Conservation (phyloP, 768 basidiomycete genomes). For the Clitopilus passeckerianus region DNA sequence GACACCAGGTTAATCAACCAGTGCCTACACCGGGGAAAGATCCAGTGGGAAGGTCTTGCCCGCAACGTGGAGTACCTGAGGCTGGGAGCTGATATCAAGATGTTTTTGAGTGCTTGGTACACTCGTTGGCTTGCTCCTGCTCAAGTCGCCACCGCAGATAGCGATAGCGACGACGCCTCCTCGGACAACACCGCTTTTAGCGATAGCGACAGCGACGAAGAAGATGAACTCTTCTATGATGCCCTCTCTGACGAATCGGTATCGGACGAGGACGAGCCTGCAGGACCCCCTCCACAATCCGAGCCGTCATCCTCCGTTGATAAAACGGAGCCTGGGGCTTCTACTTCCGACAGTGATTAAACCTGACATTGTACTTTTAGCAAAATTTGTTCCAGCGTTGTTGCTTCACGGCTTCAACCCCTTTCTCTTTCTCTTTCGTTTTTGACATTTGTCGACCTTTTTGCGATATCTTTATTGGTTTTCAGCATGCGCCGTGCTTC, state of each 20-base stretch:
- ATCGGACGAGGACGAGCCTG: conserved; percentile 32
- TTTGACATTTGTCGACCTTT: background rate
- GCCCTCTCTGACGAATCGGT: conserved; percentile 22
- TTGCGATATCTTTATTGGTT: background rate
- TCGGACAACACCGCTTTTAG: conserved; percentile 24
- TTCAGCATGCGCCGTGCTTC: background rate
- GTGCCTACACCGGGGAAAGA: conserved; percentile 55
- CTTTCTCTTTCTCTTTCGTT: background rate
- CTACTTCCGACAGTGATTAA: conserved; percentile 3
- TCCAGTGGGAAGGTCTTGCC: conserved; percentile 84
- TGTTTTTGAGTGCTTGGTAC: conserved; percentile 76
- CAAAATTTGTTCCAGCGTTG: background rate
- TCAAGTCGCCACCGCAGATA: conserved; percentile 21
- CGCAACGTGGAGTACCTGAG: conserved; percentile 89
- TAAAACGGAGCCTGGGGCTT: background rate
- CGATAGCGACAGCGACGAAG: conserved; percentile 28
- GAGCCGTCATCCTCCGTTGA: background rate
- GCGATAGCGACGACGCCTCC: conserved; percentile 22
- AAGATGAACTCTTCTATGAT: conserved; percentile 13
- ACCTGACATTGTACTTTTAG: background rate
- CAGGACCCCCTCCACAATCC: conserved; percentile 7
- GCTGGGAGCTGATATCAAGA: conserved; percentile 69
- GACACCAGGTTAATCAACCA: conserved; percentile 59
- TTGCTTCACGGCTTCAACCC: background rate
- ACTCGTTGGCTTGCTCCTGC: conserved; percentile 50